Percentiles rank a stretch among this genome's conserved stretches.
phyloP scores from a whole-genome alignment of 23 red algal genomes.

The Gracilaria gracilis region DNA sequence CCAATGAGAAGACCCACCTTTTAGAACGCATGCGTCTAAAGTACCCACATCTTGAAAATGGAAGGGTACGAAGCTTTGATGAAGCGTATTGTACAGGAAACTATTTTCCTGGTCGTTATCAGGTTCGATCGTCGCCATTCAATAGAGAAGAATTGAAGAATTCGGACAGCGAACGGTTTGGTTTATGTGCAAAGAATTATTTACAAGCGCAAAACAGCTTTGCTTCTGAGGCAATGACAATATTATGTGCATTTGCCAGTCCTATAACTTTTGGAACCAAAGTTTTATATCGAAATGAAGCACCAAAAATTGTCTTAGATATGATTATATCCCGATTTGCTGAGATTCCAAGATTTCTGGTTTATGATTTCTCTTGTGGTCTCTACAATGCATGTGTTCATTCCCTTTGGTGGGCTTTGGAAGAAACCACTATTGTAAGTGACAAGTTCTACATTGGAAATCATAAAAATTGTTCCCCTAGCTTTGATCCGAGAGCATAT shows the following conservation, averaged over 20 bases:
- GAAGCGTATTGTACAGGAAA: too few relatives aligned
- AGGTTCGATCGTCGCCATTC: too few relatives aligned
- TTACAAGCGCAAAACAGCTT: neutral
- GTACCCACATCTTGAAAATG: too few relatives aligned
- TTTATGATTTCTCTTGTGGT: neutral
- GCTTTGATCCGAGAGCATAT: constrained; percentile 1
- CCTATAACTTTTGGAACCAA: neutral
- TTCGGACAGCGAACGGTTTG: too few relatives aligned
- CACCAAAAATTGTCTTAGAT: neutral
- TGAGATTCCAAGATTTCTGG: neutral
- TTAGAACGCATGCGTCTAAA: too few relatives aligned
- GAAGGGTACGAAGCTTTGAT: too few relatives aligned
- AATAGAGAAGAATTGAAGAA: too few relatives aligned
- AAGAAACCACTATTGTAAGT: neutral
- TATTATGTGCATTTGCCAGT: neutral
- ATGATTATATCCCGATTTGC: neutral
- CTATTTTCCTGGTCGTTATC: too few relatives aligned
- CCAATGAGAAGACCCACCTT: too few relatives aligned
- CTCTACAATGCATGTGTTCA: constrained; percentile 2
- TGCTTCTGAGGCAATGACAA: neutral
- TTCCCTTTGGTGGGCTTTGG: neutral
- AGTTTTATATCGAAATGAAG: neutral
- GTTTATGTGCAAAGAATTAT: too few relatives aligned
- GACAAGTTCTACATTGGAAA: constrained; percentile 27
- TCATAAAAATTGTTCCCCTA: constrained; percentile 8